Evolutionary conservation across 2,329 filamentous ascomycete species (phyloP).

Genomic region (Epichloe bromicola): DNA sequence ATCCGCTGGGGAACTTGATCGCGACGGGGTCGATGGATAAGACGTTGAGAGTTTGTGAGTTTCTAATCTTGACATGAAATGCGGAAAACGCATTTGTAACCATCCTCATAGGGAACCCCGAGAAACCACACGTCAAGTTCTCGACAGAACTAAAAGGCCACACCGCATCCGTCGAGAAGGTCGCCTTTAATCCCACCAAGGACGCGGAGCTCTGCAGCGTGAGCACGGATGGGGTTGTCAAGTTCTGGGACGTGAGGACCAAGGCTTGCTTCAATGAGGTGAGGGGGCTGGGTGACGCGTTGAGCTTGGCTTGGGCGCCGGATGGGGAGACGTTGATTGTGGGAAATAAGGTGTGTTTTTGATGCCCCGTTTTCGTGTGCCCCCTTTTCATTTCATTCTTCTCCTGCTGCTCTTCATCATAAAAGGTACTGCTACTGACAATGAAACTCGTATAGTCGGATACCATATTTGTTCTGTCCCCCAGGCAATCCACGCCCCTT

Average conservation of each 20-base stretch:
- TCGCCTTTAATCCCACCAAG: conserved; percentile 65
- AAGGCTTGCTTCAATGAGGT: conserved; percentile 60
- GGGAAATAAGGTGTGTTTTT: conserved; percentile 50
- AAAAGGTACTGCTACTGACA: neutral
- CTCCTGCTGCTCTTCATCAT: neutral
- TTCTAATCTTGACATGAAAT: neutral
- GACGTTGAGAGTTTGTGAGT: conserved; percentile 56
- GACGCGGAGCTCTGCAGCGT: conserved; percentile 67
- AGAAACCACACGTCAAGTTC: conserved; percentile 58
- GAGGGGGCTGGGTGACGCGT: conserved; percentile 51
- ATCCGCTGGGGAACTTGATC: conserved; percentile 68
- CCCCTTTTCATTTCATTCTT: neutral
- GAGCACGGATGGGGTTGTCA: conserved; percentile 59
- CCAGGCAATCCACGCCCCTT: conserved; percentile 41
- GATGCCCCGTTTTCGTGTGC: neutral
- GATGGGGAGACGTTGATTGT: conserved; percentile 58
- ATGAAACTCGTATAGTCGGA: conserved; percentile 35
- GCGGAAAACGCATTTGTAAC: neutral
- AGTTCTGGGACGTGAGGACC: conserved; percentile 69
- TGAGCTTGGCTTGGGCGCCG: conserved; percentile 62
- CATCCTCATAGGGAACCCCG: conserved; percentile 51
- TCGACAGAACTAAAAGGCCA: conserved; percentile 65
- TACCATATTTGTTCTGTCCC: conserved; percentile 48
- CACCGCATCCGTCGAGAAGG: conserved; percentile 53
- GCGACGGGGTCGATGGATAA: conserved; percentile 66